These are phyloP conservation scores for Trametes sp. DNA, from an alignment of 1,284 basidiomycete genomes.

Conservation along the genomic window DNA sequence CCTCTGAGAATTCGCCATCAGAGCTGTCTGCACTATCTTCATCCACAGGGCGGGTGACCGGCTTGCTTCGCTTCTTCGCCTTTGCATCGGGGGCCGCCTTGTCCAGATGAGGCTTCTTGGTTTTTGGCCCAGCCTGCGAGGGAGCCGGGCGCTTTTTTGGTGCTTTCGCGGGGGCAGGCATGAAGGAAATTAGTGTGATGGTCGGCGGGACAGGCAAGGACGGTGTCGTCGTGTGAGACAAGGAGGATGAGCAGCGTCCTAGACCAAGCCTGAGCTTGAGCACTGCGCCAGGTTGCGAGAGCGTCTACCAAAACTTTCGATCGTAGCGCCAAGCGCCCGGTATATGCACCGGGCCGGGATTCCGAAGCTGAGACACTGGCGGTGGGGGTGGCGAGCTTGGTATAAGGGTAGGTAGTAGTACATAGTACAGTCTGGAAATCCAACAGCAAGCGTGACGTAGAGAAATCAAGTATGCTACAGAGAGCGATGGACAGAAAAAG, in stretches of 20 bases:
- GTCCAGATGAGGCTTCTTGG: slow-evolving; percentile 60
- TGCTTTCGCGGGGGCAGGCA: slow-evolving; percentile 25
- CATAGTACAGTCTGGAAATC: not conserved
- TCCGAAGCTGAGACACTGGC: not conserved
- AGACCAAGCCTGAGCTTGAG: too few species aligned
- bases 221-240: too few species aligned
- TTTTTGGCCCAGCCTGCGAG: slow-evolving; percentile 54
- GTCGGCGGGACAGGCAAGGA: too few species aligned
- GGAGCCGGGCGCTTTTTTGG: slow-evolving; percentile 58
- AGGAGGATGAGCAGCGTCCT: too few species aligned
- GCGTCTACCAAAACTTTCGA: slow-evolving; percentile 22
- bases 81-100: slow-evolving; percentile 38
- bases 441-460: too few species aligned
- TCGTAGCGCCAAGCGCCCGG: too few species aligned
- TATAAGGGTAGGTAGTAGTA: not conserved
- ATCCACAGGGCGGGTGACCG: slow-evolving; percentile 52
- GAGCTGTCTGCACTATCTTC: slow-evolving; percentile 43
- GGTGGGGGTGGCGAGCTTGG: not conserved
- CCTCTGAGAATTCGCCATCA: slow-evolving; percentile 43
- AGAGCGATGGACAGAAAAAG: not conserved
- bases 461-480: not conserved
- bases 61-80: slow-evolving; percentile 58
- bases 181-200: not conserved
- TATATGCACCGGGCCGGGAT: not conserved
- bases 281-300: not conserved